These are phyloP conservation scores for Sphaerosporella brunnea DNA, from an alignment of 495 filamentous ascomycete genomes.

Conservation along the genomic window DNA sequence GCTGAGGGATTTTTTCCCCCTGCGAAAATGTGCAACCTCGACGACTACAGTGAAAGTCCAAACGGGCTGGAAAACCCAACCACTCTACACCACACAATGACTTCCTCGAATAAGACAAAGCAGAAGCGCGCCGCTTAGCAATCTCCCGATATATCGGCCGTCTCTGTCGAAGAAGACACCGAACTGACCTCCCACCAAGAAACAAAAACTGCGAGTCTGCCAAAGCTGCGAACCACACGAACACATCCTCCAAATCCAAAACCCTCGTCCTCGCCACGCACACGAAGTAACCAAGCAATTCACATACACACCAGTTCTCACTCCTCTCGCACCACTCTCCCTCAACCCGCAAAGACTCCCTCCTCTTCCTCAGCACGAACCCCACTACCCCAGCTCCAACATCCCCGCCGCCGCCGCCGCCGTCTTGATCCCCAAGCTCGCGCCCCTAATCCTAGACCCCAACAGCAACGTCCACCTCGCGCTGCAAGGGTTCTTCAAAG, in stretches of 20 bases:
- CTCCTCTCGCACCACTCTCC: slow-evolving; percentile 61
- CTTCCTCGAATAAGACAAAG: too few species aligned
- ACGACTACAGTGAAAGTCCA: too few species aligned
- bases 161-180: too few species aligned
- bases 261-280: slow-evolving; percentile 76
- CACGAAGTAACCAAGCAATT: slow-evolving; percentile 51
- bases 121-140: too few species aligned
- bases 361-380: slow-evolving; percentile 64
- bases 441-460: slow-evolving; percentile 31
- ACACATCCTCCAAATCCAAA: slow-evolving; percentile 86
- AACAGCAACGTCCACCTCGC: slow-evolving; percentile 30
- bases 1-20: too few species aligned
- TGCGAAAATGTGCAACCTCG: too few species aligned
- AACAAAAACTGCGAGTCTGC: slow-evolving; percentile 85
- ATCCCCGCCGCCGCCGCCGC: slow-evolving; percentile 36
- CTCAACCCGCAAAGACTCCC: slow-evolving; percentile 54
- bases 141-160: too few species aligned
- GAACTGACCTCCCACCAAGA: too few species aligned
- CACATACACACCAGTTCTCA: slow-evolving; percentile 63
- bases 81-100: too few species aligned
- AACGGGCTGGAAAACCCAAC: too few species aligned
- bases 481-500: slow-evolving; percentile 52
- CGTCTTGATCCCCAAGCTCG: slow-evolving; percentile 41
- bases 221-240: slow-evolving; percentile 86
- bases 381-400: slow-evolving; percentile 36